Evolutionary conservation across 2,329 filamentous ascomycete species (phyloP).

Genomic region (Diaporthe amygdali): DNA sequence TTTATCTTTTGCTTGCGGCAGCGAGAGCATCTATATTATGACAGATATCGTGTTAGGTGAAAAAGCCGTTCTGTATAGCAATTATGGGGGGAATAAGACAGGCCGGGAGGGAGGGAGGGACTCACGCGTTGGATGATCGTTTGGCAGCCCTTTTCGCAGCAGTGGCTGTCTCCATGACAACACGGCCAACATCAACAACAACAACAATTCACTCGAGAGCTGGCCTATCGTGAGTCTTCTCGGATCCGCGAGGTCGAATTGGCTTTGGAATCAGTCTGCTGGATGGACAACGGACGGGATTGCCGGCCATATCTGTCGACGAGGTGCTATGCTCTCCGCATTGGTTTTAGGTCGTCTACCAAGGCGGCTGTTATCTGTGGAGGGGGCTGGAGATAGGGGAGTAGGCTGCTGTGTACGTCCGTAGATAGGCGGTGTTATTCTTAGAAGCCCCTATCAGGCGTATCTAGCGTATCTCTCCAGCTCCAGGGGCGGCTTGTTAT

Average conservation of each 20-base stretch:
- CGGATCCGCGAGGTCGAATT: neutral
- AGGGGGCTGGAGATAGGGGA: neutral
- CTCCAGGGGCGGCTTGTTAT: neutral
- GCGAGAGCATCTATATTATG: constrained; percentile 47
- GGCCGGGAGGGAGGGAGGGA: neutral
- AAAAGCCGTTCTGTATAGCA: neutral
- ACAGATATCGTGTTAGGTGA: constrained; percentile 41
- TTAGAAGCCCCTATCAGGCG: neutral
- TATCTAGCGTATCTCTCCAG: neutral
- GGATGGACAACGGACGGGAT: neutral
- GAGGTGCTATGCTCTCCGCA: neutral
- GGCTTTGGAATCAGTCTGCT: neutral
- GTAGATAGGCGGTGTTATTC: neutral
- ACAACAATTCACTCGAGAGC: fast-evolving
- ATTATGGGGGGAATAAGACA: too few relatives aligned
- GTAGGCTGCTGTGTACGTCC: neutral
- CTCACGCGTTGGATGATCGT: constrained; percentile 29
- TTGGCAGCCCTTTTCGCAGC: constrained; percentile 22
- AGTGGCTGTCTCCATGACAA: neutral
- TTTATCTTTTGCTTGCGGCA: constrained; percentile 52
- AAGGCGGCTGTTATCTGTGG: neutral
- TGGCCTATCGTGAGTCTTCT: neutral
- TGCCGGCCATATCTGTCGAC: neutral
- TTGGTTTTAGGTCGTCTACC: neutral
- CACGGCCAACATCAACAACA: neutral